Conservation (phyloP, 2,329 filamentous ascomycete species). For the Chaetomium sp. region DNA sequence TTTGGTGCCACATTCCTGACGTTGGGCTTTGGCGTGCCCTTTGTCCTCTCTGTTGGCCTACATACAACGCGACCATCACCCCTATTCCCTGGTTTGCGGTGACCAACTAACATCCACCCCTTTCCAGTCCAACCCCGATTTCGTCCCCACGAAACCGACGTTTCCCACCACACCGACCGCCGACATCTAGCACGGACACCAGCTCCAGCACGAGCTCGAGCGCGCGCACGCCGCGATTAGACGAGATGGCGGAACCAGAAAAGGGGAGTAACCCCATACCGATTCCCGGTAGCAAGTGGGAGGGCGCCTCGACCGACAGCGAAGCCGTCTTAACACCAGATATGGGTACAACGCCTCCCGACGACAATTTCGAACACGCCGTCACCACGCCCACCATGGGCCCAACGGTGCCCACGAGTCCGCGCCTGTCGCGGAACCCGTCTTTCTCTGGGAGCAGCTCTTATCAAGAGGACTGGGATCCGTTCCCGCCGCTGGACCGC, state of each 20-base stretch:
- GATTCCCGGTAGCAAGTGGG: constrained; percentile 32
- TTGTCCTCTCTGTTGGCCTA: too few relatives aligned
- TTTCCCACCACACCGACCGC: too few relatives aligned
- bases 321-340: constrained; percentile 39
- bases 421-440: constrained; percentile 63
- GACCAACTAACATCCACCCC: background rate
- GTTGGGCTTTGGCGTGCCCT: too few relatives aligned
- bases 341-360: constrained; percentile 36
- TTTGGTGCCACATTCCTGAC: constrained; percentile 4
- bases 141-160: background rate
- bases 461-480: constrained; percentile 85
- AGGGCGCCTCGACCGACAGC: constrained; percentile 37
- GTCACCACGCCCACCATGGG: constrained; percentile 47
- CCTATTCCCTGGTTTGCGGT: background rate
- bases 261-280: constrained; percentile 27
- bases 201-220: too few relatives aligned
- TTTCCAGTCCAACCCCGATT: background rate
- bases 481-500: constrained; percentile 80
- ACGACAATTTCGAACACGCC: constrained; percentile 38
- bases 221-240: constrained; percentile 19
- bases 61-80: too few relatives aligned
- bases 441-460: constrained; percentile 80
- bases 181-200: too few relatives aligned
- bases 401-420: constrained; percentile 41
- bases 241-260: constrained; percentile 40